These are phyloP conservation scores for Polychaeton citri DNA, from an alignment of 2,329 filamentous ascomycete genomes.

Conservation along the genomic window DNA sequence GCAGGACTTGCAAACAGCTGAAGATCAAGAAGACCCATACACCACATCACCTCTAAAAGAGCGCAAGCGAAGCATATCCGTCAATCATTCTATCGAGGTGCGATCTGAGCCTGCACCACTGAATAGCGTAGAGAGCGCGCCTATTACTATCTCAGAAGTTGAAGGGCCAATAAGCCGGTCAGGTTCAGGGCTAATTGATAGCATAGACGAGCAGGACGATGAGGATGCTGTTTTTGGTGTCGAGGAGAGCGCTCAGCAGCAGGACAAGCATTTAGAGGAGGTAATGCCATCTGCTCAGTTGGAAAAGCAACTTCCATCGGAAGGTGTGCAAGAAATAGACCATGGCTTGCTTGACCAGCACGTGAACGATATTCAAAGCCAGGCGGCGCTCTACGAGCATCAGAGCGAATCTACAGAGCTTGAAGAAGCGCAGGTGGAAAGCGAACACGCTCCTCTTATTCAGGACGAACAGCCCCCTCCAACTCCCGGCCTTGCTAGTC, in stretches of 20 bases:
- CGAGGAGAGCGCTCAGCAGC: conserved; percentile 10
- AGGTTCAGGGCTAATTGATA: not conserved
- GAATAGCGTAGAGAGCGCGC: not conserved
- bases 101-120: not conserved
- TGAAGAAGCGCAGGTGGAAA: conserved; percentile 33
- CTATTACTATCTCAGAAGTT: not conserved
- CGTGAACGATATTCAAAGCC: conserved; percentile 11
- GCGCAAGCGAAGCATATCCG: conserved; percentile 7
- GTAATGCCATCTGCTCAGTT: conserved; percentile 6
- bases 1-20: not conserved
- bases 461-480: conserved; percentile 24
- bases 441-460: conserved; percentile 27
- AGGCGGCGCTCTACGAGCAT: conserved; percentile 30
- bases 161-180: not conserved
- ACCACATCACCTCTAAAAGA: conserved; percentile 1
- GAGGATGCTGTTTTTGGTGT: conserved; percentile 13
- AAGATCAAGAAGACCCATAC: conserved; percentile 3
- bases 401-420: conserved; percentile 32
- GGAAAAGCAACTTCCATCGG: conserved; percentile 5
- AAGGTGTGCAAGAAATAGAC: conserved; percentile 4
- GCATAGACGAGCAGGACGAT: conserved; percentile 4
- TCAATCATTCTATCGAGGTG: conserved; percentile 5
- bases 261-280: conserved; percentile 11
- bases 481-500: conserved; percentile 9
- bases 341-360: too few relatives aligned